Evolutionary conservation across 306 rosid species (phyloP).

Genomic region (Cicer arietinum): DNA sequence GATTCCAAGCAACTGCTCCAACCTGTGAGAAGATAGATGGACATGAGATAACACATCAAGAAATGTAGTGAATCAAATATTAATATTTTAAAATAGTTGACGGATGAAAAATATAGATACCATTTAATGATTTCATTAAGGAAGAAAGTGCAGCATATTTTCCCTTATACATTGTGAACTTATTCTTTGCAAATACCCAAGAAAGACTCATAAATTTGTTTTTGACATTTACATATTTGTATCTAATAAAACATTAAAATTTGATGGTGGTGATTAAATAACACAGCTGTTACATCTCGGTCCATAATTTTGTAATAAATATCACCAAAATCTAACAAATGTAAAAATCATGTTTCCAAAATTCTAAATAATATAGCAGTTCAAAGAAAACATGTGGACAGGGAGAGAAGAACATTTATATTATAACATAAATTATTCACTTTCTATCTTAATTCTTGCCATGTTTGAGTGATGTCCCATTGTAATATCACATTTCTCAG

Average conservation of each 20-base stretch:
- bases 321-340: too few relatives aligned
- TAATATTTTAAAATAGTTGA: neutral
- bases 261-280: too few relatives aligned
- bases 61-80: constrained; percentile 6
- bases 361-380: too few relatives aligned
- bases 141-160: neutral
- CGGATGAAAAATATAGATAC: neutral
- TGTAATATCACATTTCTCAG: constrained; percentile 74
- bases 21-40: constrained; percentile 57
- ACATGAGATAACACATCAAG: constrained; percentile 32
- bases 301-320: too few relatives aligned
- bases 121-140: neutral
- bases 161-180: neutral
- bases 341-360: too few relatives aligned
- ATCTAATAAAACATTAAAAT: too few relatives aligned
- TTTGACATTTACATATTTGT: too few relatives aligned
- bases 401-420: neutral
- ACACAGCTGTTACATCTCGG: too few relatives aligned
- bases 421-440: too few relatives aligned
- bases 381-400: too few relatives aligned
- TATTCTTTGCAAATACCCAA: neutral
- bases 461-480: constrained; percentile 85
- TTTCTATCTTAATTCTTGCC: neutral
- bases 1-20: constrained; percentile 90
- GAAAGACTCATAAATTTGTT: too few relatives aligned